phyloP scores from a whole-genome alignment of 192 early-diverging fungal species.

The Entomortierella lignicola region DNA sequence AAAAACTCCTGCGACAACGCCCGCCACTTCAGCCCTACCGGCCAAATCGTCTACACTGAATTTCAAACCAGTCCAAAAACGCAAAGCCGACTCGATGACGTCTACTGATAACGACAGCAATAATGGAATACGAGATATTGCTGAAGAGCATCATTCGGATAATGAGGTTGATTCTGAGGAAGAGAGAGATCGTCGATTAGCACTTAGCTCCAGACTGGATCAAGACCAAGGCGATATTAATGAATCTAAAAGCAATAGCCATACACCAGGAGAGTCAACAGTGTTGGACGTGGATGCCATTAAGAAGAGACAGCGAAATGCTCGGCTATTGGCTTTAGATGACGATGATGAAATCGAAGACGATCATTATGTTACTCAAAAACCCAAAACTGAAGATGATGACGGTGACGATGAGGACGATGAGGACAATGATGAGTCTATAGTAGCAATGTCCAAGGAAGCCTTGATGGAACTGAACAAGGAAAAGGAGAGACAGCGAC shows the following conservation, averaged over 20 bases:
- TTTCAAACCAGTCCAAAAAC: slow-evolving; percentile 26
- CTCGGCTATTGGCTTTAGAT: slow-evolving; percentile 29
- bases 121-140: neutral
- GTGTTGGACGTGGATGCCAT: slow-evolving; percentile 20
- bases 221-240: slow-evolving; percentile 28
- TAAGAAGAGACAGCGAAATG: slow-evolving; percentile 38
- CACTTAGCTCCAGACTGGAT: slow-evolving; percentile 34
- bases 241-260: neutral
- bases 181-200: slow-evolving; percentile 42
- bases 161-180: slow-evolving; percentile 49
- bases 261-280: neutral
- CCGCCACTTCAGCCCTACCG: neutral
- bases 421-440: slow-evolving; percentile 8
- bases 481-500: slow-evolving; percentile 37
- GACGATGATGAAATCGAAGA: slow-evolving; percentile 42
- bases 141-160: slow-evolving; percentile 2
- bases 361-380: slow-evolving; percentile 1
- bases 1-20: neutral
- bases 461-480: slow-evolving; percentile 19
- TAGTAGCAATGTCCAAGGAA: slow-evolving; percentile 26
- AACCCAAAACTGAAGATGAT: neutral
- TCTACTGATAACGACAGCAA: neutral
- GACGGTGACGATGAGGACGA: neutral
- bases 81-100: slow-evolving; percentile 31
- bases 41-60: slow-evolving; percentile 9